Evolutionary conservation across 192 early-diverging fungal genomes (phyloP), one percentile per base, ranked within the genome.

Genomic region (Dissophora ornata): DNA sequence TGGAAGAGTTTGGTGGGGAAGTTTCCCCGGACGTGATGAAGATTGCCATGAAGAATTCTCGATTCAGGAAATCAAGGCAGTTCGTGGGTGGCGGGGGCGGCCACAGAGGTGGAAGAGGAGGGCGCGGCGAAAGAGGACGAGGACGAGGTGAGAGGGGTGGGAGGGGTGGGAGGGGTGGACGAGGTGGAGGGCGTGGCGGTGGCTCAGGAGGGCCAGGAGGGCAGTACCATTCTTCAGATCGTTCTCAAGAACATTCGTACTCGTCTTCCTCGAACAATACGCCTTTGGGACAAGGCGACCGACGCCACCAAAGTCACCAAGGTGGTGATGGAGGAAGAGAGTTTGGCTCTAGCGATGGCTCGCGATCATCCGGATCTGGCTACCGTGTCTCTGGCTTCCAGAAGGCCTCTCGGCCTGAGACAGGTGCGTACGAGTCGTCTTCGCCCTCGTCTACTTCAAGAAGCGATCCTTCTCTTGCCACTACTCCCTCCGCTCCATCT

Each of bases 21-120:
- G 87, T 91, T 4, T 79, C 87, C 12, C 62, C 49, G 15, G 81
- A 69, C 2, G 60, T 79, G 16, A 40, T 79, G 51, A 77, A 69
- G 67, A 64, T 82, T 55, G 82, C 82, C 4, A 83, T 84, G 83
- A 79, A 86, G 75, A 93, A 95, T 52, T 46, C 80, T 3, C 62
- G 88, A 21, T 95, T 95, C 66, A 62, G 87, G 40, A 86, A 84
- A 49, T 62, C 54, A 28, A 61, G 87, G 33, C 68, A 79, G 38
- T 68, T 80, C 34, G 65, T 61, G 48, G 50, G 80, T 36, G 78
- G 71, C 13, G 47, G 59, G 12, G 38, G 69, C 30, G 78, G 71
- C 15, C 66, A 79, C 9, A n/a, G 79, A 40, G 62, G 82, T 10
- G 67, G 88, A 16, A 59, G 89, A 19, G 81, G 85, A 26, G 54